These are phyloP conservation scores for Erodium trifolium DNA, from an alignment of 441 rosid genomes.

Conservation along the genomic window DNA sequence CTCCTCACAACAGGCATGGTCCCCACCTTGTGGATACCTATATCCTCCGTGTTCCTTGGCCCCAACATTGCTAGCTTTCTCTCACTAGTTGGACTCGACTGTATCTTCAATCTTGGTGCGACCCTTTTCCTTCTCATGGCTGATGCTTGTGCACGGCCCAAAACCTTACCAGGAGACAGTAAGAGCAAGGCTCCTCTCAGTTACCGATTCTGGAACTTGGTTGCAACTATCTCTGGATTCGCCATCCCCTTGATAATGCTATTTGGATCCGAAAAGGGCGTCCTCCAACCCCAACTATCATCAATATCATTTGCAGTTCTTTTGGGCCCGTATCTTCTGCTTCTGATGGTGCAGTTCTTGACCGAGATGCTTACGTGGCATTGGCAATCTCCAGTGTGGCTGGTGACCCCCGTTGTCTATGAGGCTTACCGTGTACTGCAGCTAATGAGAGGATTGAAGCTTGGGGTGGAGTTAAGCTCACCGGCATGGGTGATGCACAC, in stretches of 20 bases:
- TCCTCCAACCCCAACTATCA: constrained; percentile 60
- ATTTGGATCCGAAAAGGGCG: constrained; percentile 52
- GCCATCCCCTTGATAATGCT: constrained; percentile 45
- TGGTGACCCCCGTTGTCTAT: constrained; percentile 78
- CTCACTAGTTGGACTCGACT: constrained; percentile 75
- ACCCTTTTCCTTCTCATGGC: constrained; percentile 80
- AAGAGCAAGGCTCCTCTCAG: constrained; percentile 63
- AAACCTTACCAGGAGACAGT: constrained; percentile 27
- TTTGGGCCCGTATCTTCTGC: constrained; percentile 72
- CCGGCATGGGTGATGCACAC: constrained; percentile 74
- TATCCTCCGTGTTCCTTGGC: constrained; percentile 73
- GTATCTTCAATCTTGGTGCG: constrained; percentile 79
- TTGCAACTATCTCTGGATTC: constrained; percentile 56
- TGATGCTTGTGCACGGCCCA: constrained; percentile 64
- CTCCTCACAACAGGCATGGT: constrained; percentile 82
- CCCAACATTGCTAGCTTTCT: constrained; percentile 78
- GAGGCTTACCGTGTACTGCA: constrained; percentile 74
- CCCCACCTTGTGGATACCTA: constrained; percentile 81
- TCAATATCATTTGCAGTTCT: constrained; percentile 57
- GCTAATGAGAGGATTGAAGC: constrained; percentile 79
- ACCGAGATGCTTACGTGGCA: constrained; percentile 86
- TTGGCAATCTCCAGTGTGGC: constrained; percentile 90
- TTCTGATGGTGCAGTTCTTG: constrained; percentile 61
- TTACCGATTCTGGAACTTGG: constrained; percentile 71
- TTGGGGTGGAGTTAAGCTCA: constrained; percentile 59